Conservation (phyloP, 129 eudicot species). For the Helichrysum umbraculigerum region DNA sequence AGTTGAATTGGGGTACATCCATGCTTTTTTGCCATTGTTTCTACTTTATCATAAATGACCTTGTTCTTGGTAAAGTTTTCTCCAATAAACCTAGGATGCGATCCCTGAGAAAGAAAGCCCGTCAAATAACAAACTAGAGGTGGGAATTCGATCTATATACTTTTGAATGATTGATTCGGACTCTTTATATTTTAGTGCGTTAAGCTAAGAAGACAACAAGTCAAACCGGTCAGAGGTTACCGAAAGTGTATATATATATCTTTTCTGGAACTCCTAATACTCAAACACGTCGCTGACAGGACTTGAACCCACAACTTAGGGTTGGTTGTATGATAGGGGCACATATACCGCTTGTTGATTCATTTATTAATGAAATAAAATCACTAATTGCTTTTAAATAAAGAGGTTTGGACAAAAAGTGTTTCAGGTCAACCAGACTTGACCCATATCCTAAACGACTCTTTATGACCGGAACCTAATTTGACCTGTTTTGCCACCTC, state of each 20-base stretch:
- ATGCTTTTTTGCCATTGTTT: constrained; percentile 44
- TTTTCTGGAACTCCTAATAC: not conserved
- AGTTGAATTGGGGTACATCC: constrained; percentile 63
- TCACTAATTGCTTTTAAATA: not conserved
- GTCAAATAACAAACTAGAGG: not conserved
- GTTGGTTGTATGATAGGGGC: not conserved
- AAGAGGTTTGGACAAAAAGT: not conserved
- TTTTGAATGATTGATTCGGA: not conserved
- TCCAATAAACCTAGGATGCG: constrained; percentile 54
- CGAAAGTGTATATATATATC: not conserved
- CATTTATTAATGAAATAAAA: not conserved
- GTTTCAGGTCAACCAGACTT: not conserved
- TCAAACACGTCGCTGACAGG: not conserved
- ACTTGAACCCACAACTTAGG: not conserved
- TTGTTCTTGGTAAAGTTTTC: constrained; percentile 56
- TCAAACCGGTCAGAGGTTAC: not conserved
- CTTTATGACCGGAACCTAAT: not conserved
- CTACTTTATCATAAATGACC: constrained; percentile 38
- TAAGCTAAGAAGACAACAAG: not conserved
- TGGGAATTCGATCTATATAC: not conserved
- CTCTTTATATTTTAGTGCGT: not conserved
- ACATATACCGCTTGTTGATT: not conserved
- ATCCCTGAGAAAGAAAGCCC: constrained; percentile 30
- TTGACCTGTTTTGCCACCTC: not conserved
- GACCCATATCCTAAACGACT: not conserved